phyloP scores from a whole-genome alignment of 2,329 filamentous ascomycete species.

The Thelonectria rubi region DNA sequence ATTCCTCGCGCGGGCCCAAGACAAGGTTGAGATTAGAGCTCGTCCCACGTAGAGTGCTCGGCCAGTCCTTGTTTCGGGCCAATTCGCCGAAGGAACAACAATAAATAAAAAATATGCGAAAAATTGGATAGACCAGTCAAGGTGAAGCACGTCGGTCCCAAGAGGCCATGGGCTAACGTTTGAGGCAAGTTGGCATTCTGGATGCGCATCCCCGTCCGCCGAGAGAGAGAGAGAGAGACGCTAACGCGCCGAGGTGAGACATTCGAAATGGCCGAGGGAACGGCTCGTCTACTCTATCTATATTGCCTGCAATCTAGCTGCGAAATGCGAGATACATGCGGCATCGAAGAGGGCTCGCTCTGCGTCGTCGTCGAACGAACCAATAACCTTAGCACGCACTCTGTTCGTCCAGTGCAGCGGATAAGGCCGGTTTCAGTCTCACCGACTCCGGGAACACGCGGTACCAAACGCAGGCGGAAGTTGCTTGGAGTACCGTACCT shows the following conservation, averaged over 20 bases:
- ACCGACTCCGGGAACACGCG: conserved; percentile 11
- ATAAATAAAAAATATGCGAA: neutral
- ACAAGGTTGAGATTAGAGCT: conserved; percentile 13
- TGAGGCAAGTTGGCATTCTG: neutral
- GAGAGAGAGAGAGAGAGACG: too few relatives aligned
- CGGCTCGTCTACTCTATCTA: neutral
- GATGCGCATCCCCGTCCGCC: too few relatives aligned
- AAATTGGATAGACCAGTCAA: conserved; percentile 4
- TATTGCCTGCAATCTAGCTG: neutral
- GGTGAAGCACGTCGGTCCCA: neutral
- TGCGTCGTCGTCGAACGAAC: neutral
- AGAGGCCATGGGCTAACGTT: conserved; percentile 1
- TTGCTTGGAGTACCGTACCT: too few relatives aligned
- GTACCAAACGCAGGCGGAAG: neutral
- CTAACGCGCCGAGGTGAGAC: neutral
- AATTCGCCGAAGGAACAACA: neutral
- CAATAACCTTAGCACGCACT: conserved; percentile 13
- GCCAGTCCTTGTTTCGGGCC: neutral
- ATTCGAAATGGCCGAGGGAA: neutral
- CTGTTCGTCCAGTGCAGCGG: neutral
- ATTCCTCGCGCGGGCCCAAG: neutral
- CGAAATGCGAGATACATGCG: neutral
- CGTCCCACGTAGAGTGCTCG: conserved; percentile 17
- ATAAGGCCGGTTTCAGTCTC: conserved; percentile 14
- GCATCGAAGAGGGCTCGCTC: neutral